These are phyloP conservation scores for Aspergillus brunneoviolaceus DNA, from an alignment of 2,329 filamentous ascomycete genomes.

Conservation along the genomic window DNA sequence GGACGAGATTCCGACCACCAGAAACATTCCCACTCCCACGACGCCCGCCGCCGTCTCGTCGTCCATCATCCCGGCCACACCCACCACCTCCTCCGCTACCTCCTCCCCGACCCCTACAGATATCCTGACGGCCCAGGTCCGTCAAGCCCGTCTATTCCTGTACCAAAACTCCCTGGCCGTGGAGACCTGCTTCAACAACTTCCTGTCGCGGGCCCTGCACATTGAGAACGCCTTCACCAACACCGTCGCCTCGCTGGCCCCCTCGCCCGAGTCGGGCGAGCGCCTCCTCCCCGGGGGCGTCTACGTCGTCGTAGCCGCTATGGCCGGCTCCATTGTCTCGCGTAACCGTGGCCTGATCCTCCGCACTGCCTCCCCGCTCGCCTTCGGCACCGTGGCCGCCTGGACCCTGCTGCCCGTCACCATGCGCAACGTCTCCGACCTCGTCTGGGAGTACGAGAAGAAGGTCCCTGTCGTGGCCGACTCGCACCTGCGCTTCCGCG, in stretches of 20 bases:
- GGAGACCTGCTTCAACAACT: constrained; percentile 79
- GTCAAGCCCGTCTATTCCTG: constrained; percentile 74
- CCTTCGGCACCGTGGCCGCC: constrained; percentile 77
- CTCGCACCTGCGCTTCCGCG: constrained; percentile 70
- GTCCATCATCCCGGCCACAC: constrained; percentile 63
- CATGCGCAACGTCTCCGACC: constrained; percentile 80
- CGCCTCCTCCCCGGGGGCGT: constrained; percentile 83
- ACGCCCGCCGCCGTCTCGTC: constrained; percentile 46
- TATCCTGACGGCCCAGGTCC: constrained; percentile 79
- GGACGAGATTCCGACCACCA: constrained; percentile 30
- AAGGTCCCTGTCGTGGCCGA: constrained; percentile 79
- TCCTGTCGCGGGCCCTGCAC: constrained; percentile 76
- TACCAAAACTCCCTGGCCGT: constrained; percentile 71
- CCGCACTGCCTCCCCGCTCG: constrained; percentile 71
- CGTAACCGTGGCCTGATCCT: constrained; percentile 84
- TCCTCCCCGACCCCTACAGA: constrained; percentile 76
- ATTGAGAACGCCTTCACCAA: constrained; percentile 87
- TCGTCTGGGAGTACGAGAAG: constrained; percentile 92
- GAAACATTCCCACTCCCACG: constrained; percentile 22
- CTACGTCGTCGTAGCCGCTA: constrained; percentile 89
- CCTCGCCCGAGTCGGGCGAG: constrained; percentile 81
- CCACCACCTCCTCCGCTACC: constrained; percentile 30
- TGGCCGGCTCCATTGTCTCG: constrained; percentile 90
- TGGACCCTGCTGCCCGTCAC: constrained; percentile 86
- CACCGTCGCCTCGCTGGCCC: constrained; percentile 85